These are phyloP conservation scores for Tuber brumale DNA, from an alignment of 495 filamentous ascomycete species.

Conservation along the genomic window DNA sequence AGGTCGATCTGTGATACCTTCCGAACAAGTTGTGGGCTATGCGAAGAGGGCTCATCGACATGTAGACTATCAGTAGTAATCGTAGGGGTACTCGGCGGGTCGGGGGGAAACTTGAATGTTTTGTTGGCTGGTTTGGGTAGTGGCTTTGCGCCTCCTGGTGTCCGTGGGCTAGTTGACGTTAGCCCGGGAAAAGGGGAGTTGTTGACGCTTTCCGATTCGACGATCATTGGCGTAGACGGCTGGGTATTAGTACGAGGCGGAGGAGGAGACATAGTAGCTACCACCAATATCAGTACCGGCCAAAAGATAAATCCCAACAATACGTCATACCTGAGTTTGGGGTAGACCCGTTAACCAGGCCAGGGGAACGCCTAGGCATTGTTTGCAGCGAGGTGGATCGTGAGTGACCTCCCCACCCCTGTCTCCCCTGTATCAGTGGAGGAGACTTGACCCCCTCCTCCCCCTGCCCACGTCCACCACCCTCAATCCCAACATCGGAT, in stretches of 20 bases:
- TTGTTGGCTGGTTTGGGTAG: conserved; percentile 33
- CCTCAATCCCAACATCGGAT: conserved; percentile 49
- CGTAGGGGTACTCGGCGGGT: conserved; percentile 22
- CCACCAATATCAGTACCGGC: background rate
- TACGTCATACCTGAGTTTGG: conserved; percentile 33
- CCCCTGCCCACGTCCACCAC: conserved; percentile 45
- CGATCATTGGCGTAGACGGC: conserved; percentile 25
- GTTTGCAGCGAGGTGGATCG: conserved; percentile 39
- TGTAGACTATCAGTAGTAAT: conserved; percentile 25
- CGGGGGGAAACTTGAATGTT: conserved; percentile 38
- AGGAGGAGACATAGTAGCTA: conserved; percentile 27
- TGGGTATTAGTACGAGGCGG: conserved; percentile 25
- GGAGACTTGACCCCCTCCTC: conserved; percentile 36
- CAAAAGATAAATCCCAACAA: background rate
- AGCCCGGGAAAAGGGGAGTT: conserved; percentile 29
- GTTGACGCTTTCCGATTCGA: conserved; percentile 19
- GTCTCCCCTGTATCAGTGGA: conserved; percentile 24
- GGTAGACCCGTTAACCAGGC: conserved; percentile 27
- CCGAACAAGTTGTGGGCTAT: conserved; percentile 23
- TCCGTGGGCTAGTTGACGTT: conserved; percentile 28
- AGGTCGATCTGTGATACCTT: conserved; percentile 41
- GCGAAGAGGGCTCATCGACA: conserved; percentile 27
- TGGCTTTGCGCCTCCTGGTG: conserved; percentile 17
- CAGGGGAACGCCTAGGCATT: conserved; percentile 33
- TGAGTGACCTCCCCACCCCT: conserved; percentile 31